A percentile compares a stretch with the other conserved stretches of the same genome.
Evolutionary conservation across 495 filamentous ascomycete genomes (phyloP).

Genomic region (Daldinia decipiens): DNA sequence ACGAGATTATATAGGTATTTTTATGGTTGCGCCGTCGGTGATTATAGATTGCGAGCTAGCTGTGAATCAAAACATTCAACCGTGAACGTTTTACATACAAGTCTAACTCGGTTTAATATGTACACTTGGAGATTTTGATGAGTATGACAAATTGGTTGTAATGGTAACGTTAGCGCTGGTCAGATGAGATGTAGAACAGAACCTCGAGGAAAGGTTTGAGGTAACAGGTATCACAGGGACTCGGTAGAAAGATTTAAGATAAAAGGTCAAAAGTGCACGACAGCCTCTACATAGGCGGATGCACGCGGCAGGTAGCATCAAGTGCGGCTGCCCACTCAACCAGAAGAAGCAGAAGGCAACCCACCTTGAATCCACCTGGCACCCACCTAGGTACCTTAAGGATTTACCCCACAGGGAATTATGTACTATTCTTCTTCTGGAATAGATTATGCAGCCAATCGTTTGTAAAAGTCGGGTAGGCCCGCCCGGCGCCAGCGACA

Average conservation of each 20-base stretch:
- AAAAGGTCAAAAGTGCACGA: conserved; percentile 30
- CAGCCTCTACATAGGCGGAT: conserved; percentile 20
- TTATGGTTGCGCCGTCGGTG: conserved; percentile 26
- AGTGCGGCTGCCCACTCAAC: conserved; percentile 37
- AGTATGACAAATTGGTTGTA: conserved; percentile 37
- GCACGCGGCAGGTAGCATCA: conserved; percentile 40
- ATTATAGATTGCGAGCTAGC: conserved; percentile 21
- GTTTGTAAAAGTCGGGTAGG: background rate
- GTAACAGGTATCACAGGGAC: conserved; percentile 20
- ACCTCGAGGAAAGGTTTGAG: conserved; percentile 3
- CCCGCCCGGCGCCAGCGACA: background rate
- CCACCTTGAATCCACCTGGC: conserved; percentile 21
- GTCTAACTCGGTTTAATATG: conserved; percentile 4
- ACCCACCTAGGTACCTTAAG: background rate
- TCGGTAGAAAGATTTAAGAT: conserved; percentile 22
- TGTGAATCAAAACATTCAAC: conserved; percentile 30
- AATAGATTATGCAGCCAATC: background rate
- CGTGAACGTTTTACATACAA: background rate
- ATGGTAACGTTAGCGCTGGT: conserved; percentile 2
- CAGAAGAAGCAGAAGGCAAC: conserved; percentile 4
- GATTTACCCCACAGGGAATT: conserved; percentile 28
- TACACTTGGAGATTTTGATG: conserved; percentile 22
- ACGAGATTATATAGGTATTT: conserved; percentile 7
- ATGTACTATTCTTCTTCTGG: background rate
- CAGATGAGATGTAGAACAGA: conserved; percentile 3